Evolutionary conservation across 805 yeast genomes (phyloP), one percentile per base, ranked within the genome.

Genomic region (Clavispora phyllophila): DNA sequence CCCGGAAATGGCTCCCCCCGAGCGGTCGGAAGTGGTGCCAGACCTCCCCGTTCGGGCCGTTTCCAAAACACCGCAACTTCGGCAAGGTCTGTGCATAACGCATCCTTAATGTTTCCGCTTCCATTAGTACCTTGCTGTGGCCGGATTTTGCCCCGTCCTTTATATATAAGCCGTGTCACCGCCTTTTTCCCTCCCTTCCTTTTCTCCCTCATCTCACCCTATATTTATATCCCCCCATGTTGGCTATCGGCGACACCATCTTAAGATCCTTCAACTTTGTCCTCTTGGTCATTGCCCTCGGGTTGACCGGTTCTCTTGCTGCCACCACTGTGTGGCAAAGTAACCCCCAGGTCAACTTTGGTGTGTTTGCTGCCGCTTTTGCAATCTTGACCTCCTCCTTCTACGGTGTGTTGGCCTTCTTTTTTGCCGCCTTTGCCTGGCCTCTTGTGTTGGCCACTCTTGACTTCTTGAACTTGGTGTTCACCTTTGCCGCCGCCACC

Each of bases 401-500:
- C 56, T 88, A 86, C 62, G 96, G 95, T 47, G 54, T 83, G 26
- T 63, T 77, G 40, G 96, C 97, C 31, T 80, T 77, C 72, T 81
- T 93, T 56, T 58, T 87, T 53, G 79, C 81, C 47, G 81, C 81
- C 56, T 74, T 91, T 48, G 95, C 96, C 34, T 86, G 95, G 84
- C 98, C 98, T 54, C 65, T 87, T 40, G 65, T 90, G 54, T 66
- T 87, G 61, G 80, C 84, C 46, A 56, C 71, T 43, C 71, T 87
- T 61, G 99, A 93, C 75, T 83, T 88, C 72, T 73, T 93, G 68
- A 89, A 89, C 78, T 69, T 81, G 56, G 85, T 90, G 55, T 93
- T 93, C 82, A 82, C 96, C 44, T 87, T 93, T 66, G 81, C 98
- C 39, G 98, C 87, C 52, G 98, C 90, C 58, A 81, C 95, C 45